These are phyloP conservation scores for Gossypium australe DNA, from an alignment of 345 rosid species.

Conservation along the genomic window DNA sequence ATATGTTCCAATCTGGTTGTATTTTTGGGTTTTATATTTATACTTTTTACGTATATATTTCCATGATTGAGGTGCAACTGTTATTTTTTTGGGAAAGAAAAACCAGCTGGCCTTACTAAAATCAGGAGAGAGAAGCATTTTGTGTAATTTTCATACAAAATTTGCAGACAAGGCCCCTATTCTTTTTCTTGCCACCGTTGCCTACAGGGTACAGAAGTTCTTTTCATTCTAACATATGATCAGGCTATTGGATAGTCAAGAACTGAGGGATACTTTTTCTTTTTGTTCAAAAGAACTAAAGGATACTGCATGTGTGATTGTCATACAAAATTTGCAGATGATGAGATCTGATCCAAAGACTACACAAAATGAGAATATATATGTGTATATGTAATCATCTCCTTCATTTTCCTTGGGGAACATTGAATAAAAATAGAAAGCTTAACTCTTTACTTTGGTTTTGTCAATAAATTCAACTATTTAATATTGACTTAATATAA, in stretches of 20 bases:
- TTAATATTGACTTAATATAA: not conserved
- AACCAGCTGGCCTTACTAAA: too few relatives aligned
- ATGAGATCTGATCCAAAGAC: not conserved
- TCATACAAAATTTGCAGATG: not conserved
- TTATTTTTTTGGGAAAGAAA: not conserved
- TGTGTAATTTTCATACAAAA: too few relatives aligned
- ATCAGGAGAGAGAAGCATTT: too few relatives aligned
- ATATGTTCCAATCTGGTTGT: not conserved
- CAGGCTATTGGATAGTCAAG: not conserved
- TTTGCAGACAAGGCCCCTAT: too few relatives aligned
- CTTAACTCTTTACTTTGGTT: not conserved
- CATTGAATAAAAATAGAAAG: not conserved
- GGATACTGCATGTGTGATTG: not conserved
- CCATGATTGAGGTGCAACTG: not conserved
- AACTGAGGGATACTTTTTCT: not conserved
- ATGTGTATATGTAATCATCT: not conserved
- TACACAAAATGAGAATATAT: not conserved
- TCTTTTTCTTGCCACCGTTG: not conserved
- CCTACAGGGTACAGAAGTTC: not conserved
- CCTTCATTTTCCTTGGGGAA: not conserved
- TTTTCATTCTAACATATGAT: not conserved
- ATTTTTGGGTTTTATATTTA: not conserved
- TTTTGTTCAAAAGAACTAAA: too few relatives aligned
- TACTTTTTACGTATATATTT: not conserved
- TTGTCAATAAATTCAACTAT: not conserved